phyloP scores from a whole-genome alignment of 1,284 basidiomycete species.

The Phlebopus sp. region DNA sequence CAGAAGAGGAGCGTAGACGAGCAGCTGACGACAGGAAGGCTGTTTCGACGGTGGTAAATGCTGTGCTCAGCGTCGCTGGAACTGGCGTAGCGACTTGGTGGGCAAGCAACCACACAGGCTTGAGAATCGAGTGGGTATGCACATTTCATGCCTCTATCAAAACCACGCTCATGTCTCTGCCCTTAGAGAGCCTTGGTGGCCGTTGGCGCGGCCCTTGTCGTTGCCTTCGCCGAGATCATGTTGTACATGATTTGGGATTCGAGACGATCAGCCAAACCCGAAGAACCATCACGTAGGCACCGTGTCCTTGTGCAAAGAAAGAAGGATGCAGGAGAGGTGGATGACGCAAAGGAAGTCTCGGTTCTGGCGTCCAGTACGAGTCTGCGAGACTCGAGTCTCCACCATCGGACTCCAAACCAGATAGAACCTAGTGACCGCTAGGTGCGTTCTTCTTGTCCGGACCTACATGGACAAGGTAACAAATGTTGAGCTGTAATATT shows the following conservation, averaged over 20 bases:
- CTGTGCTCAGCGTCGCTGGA: conserved; percentile 62
- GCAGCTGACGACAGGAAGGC: conserved; percentile 56
- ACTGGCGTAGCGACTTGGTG: conserved; percentile 69
- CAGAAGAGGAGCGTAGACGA: conserved; percentile 37
- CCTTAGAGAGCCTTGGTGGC: conserved; percentile 60
- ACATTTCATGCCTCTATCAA: not conserved
- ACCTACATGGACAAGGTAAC: not conserved
- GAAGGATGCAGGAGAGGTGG: conserved; percentile 32
- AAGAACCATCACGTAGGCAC: conserved; percentile 17
- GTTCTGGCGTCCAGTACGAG: conserved; percentile 24
- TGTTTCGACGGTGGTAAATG: conserved; percentile 68
- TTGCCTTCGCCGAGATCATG: conserved; percentile 63
- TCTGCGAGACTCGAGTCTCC: conserved; percentile 13
- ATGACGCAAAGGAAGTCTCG: conserved; percentile 6
- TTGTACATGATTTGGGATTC: conserved; percentile 73
- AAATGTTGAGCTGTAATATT: too few species aligned
- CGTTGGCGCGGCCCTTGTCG: conserved; percentile 54
- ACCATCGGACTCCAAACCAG: conserved; percentile 18
- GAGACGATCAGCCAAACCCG: conserved; percentile 32
- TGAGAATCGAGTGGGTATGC: conserved; percentile 69
- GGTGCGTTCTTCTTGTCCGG: not conserved
- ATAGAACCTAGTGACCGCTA: not conserved
- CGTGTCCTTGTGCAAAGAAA: conserved; percentile 29
- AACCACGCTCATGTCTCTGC: conserved; percentile 9
- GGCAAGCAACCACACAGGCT: conserved; percentile 59